These are phyloP conservation scores for Neurospora sp. DNA, from an alignment of 2,329 filamentous ascomycete genomes.

Conservation along the genomic window DNA sequence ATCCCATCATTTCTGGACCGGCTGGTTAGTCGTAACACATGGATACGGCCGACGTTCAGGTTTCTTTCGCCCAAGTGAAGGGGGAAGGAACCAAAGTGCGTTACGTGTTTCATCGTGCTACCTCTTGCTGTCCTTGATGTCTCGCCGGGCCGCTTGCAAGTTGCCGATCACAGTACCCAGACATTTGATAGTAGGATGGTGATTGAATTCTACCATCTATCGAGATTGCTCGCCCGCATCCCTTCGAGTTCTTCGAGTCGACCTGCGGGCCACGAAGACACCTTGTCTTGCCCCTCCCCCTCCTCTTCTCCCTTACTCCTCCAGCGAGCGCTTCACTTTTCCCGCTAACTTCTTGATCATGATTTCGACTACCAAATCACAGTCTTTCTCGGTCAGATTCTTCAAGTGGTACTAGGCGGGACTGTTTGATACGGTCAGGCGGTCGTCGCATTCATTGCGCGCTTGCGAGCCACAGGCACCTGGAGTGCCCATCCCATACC, in stretches of 20 bases:
- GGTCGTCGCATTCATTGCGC: not conserved
- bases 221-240: not conserved
- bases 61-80: not conserved
- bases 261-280: not conserved
- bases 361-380: not conserved
- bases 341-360: not conserved
- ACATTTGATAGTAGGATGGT: not conserved
- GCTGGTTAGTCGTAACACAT: not conserved
- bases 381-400: not conserved
- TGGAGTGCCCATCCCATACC: not conserved
- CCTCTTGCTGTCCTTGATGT: not conserved
- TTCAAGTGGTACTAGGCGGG: not conserved
- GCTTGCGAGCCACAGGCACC: conserved; percentile 1
- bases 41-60: not conserved
- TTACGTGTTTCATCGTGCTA: not conserved
- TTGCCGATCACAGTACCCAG: not conserved
- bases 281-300: not conserved
- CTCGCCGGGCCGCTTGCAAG: not conserved
- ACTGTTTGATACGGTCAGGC: not conserved
- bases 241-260: not conserved
- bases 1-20: not conserved
- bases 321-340: not conserved
- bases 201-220: not conserved
- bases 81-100: not conserved
- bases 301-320: not conserved